Evolutionary conservation across 2,329 filamentous ascomycete species (phyloP), one percentile per base, ranked within the genome.

Genomic region (Sporothrix dimorphospora): DNA sequence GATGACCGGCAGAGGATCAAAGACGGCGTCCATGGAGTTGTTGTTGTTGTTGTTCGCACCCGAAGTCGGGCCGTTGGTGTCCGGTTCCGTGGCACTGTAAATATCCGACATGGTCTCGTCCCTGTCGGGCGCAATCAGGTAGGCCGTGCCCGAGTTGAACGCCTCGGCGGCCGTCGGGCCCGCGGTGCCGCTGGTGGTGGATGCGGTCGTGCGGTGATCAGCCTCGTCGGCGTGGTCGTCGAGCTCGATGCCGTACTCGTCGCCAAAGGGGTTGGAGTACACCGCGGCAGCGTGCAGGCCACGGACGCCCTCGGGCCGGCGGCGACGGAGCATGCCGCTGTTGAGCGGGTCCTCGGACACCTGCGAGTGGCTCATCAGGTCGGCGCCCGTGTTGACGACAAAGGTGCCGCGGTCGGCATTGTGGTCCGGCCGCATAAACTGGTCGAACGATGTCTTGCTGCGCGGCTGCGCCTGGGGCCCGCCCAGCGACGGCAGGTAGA

Each of bases 261-360:
- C 87, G 55, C 85, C 82, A 73, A 90, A 90, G 2, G 89, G 89
- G 78, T 90, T 89, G 72, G 86, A 82, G 75, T 87, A 87, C 21
- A 85, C 73, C 1, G 86, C 0, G 30, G 61, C 61, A 0, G 38
- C 38, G 9, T 30, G 24, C 27, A 53, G 8, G n/a, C 51, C 51
- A 27, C 34, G 47, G 19, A 83, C 14, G 83, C 79, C 30, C 82
- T 85, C 8, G 85, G 83, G 40, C 24, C 84, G 85, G 68, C 86
- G 85, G 51, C 83, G 83, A 70, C 87, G 85, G 68, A 85, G 76
- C 42, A 88, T 79, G 8, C 85, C 85, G 14, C 84, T 81, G 27
- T 82, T 80, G 24, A 78, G 14, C 11, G 63, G 55, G 8, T 70
- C 69, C 6, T 73, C 57, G n/a, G 59, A 27, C 78, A 21, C 12